Conservation (phyloP, 108 stramenopile species). For the Cyclotella distinguenda region DNA sequence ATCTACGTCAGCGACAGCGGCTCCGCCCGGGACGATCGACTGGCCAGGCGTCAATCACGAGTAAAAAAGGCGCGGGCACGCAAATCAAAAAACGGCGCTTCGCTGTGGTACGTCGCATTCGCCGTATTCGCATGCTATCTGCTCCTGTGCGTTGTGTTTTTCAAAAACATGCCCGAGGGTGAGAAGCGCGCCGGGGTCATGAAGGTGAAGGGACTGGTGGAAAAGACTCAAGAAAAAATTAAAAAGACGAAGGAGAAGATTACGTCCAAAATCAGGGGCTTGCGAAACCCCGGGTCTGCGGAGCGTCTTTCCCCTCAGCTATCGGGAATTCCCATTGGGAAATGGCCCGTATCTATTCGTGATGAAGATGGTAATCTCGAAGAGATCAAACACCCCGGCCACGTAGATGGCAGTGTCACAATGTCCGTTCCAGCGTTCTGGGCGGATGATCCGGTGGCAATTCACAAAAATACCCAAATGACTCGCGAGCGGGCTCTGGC, state of each 20-base stretch:
- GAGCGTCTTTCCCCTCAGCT: not conserved
- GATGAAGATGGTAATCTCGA: conserved; percentile 47
- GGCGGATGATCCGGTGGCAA: conserved; percentile 45
- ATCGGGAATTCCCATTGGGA: conserved; percentile 34
- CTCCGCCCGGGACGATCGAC: conserved; percentile 18
- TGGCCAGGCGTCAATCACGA: conserved; percentile 21
- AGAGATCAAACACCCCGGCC: conserved; percentile 49
- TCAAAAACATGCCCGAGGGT: conserved; percentile 30
- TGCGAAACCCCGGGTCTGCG: not conserved
- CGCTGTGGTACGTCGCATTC: conserved; percentile 16
- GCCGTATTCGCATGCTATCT: conserved; percentile 29
- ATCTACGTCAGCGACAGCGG: not conserved
- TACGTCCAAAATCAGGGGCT: conserved; percentile 2
- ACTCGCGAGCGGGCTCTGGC: conserved; percentile 47
- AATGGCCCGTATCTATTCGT: conserved; percentile 48
- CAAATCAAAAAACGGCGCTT: conserved; percentile 1
- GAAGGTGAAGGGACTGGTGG: conserved; percentile 29
- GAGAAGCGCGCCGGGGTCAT: conserved; percentile 12
- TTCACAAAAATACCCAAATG: conserved; percentile 50
- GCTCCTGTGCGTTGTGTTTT: conserved; percentile 21
- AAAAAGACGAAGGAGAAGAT: conserved; percentile 13
- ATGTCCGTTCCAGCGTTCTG: conserved; percentile 47
- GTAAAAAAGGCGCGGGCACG: conserved; percentile 34
- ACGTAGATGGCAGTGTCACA: conserved; percentile 28
- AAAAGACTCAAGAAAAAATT: conserved; percentile 18